A percentile compares a stretch with the other conserved stretches of the same genome.
Evolutionary conservation across 495 filamentous ascomycete genomes (phyloP).

Genomic region (Penicillium parvum): DNA sequence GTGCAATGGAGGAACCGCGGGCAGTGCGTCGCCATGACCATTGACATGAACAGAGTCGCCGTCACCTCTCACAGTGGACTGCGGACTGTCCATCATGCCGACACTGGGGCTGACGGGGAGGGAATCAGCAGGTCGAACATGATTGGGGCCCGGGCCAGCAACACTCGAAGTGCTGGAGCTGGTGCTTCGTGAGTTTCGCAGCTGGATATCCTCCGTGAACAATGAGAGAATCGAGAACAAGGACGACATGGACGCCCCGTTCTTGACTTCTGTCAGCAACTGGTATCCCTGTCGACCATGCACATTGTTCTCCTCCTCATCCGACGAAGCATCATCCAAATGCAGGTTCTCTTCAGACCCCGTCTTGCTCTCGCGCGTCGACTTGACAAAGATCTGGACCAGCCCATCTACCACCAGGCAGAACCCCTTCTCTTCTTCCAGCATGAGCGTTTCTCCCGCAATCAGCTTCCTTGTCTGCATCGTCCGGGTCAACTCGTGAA

Average conservation of each 20-base stretch:
- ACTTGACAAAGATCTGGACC: slow-evolving; percentile 98
- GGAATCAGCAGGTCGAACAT: slow-evolving; percentile 36
- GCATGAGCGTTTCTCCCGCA: slow-evolving; percentile 86
- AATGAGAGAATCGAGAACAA: slow-evolving; percentile 94
- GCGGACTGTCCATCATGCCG: slow-evolving; percentile 34
- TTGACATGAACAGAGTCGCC: slow-evolving; percentile 15
- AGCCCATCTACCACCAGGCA: slow-evolving; percentile 95
- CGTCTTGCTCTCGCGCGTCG: slow-evolving; percentile 54
- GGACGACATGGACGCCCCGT: slow-evolving; percentile 97
- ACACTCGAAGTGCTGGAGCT: slow-evolving; percentile 42
- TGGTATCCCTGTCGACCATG: slow-evolving; percentile 78
- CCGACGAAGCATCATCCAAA: slow-evolving; percentile 44
- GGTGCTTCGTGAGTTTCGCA: slow-evolving; percentile 54
- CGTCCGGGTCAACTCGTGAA: slow-evolving; percentile 92
- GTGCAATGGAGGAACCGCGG: slow-evolving; percentile 67
- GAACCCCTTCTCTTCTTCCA: slow-evolving; percentile 97
- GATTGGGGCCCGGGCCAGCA: slow-evolving; percentile 21
- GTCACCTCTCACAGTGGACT: slow-evolving; percentile 23
- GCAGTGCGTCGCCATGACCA: slow-evolving; percentile 30
- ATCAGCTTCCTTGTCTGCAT: slow-evolving; percentile 98
- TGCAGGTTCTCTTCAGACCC: slow-evolving; percentile 20
- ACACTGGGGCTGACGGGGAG: slow-evolving; percentile 39
- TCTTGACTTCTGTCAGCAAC: slow-evolving; percentile 93
- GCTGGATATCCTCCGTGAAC: slow-evolving; percentile 90
- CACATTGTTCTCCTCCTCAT: slow-evolving; percentile 57